Percentiles rank a stretch among this genome's conserved stretches.
Conservation (phyloP, 73 alveolate species). For the Uronychia binucleata region DNA sequence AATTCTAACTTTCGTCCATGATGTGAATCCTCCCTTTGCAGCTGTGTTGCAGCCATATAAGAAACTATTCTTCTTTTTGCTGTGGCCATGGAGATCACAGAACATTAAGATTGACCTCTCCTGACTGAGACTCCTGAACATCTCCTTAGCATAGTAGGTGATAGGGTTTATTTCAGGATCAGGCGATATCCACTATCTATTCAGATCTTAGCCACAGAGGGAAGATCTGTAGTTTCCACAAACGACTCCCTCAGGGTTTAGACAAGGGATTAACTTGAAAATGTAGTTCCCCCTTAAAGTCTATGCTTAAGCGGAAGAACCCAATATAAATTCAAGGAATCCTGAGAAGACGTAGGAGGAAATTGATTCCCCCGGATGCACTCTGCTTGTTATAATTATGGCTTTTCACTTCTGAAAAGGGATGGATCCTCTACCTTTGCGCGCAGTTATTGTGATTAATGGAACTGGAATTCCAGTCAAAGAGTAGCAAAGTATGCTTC, state of each 20-base stretch:
- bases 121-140: conserved; percentile 59
- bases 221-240: conserved; percentile 77
- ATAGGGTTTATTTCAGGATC: conserved; percentile 76
- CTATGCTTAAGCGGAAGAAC: conserved; percentile 60
- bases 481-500: conserved; percentile 19
- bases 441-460: conserved; percentile 11
- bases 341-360: conserved; percentile 29
- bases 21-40: conserved; percentile 71
- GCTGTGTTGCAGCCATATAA: conserved; percentile 80
- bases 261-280: conserved; percentile 75
- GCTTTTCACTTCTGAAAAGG: not conserved
- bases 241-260: conserved; percentile 82
- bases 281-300: conserved; percentile 59
- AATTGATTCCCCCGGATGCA: conserved; percentile 43
- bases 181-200: conserved; percentile 81
- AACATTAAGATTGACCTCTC: conserved; percentile 71
- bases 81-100: conserved; percentile 85
- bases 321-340: conserved; percentile 38
- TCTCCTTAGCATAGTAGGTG: conserved; percentile 67
- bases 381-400: conserved; percentile 30
- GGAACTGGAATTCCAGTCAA: conserved; percentile 26
- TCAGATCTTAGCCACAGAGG: conserved; percentile 80
- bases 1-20: conserved; percentile 57
- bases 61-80: conserved; percentile 75
- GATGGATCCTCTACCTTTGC: not conserved